Conservation (phyloP, 2,329 filamentous ascomycete genomes). For the Botrytis fabae region DNA sequence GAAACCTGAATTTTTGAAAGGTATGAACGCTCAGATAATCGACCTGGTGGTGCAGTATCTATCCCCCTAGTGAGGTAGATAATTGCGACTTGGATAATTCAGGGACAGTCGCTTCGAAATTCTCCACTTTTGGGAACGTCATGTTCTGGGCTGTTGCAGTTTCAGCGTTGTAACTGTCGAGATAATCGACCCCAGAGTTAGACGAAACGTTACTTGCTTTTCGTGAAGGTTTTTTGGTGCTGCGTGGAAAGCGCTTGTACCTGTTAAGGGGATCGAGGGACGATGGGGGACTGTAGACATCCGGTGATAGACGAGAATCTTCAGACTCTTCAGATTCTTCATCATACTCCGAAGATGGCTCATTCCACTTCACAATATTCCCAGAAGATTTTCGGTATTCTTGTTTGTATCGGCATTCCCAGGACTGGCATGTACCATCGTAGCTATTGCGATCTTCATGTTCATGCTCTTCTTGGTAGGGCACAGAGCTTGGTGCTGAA, state of each 20-base stretch:
- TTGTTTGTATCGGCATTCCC: conserved; percentile 18
- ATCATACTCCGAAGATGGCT: neutral
- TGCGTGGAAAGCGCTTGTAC: neutral
- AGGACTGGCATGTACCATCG: conserved; percentile 13
- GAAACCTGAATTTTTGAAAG: neutral
- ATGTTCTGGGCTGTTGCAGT: neutral
- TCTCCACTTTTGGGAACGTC: too few species aligned
- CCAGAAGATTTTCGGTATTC: conserved; percentile 12
- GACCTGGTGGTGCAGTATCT: neutral
- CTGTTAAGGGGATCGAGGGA: conserved; percentile 7
- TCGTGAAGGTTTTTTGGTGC: neutral
- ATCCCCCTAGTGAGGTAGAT: neutral
- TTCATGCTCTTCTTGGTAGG: neutral
- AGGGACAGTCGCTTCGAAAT: neutral
- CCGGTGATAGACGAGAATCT: neutral
- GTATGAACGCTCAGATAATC: conserved; percentile 13
- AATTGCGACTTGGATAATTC: neutral
- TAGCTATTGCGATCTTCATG: neutral
- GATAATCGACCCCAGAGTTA: neutral
- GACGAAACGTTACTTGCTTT: neutral
- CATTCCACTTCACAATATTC: conserved; percentile 17
- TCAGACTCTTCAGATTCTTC: conserved; percentile 3
- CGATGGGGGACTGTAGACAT: conserved; percentile 5
- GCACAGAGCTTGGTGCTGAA: neutral
- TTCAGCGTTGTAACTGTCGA: neutral